phyloP scores from a whole-genome alignment of 768 basidiomycete genomes.

The Lactarius vividus region DNA sequence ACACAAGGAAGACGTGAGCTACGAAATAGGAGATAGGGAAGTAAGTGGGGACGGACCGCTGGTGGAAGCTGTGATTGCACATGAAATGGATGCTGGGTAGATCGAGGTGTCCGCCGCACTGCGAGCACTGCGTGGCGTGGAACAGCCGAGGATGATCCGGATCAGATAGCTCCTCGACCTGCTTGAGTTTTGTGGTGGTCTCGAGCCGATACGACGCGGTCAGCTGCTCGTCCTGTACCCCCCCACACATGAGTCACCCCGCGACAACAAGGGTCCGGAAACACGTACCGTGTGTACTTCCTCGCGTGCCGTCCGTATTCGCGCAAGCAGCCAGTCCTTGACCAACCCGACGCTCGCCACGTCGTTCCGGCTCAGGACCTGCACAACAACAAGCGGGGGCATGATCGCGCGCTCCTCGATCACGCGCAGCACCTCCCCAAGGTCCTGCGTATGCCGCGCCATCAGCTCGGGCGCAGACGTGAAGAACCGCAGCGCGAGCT shows the following conservation, averaged over 20 bases:
- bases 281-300: constrained; percentile 72
- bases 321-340: constrained; percentile 83
- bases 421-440: constrained; percentile 67
- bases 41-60: constrained; percentile 62
- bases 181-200: constrained; percentile 73
- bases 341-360: constrained; percentile 91
- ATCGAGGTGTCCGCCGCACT: constrained; percentile 86
- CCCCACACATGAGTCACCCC: neutral
- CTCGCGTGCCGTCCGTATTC: constrained; percentile 67
- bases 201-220: constrained; percentile 88
- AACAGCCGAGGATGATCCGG: constrained; percentile 80
- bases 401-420: constrained; percentile 82
- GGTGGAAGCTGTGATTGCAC: constrained; percentile 98
- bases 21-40: neutral
- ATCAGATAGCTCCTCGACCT: constrained; percentile 79
- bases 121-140: constrained; percentile 91
- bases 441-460: constrained; percentile 63
- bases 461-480: constrained; percentile 78
- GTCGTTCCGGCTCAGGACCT: constrained; percentile 82
- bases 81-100: constrained; percentile 95
- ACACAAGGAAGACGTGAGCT: neutral
- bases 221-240: constrained; percentile 73
- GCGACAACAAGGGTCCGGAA: too few species aligned
- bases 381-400: constrained; percentile 86
- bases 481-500: constrained; percentile 84